A percentile compares a stretch with the other conserved stretches of the same genome.
Conservation (phyloP, 2,329 filamentous ascomycete genomes). For the Ophiostoma fasciatum region DNA sequence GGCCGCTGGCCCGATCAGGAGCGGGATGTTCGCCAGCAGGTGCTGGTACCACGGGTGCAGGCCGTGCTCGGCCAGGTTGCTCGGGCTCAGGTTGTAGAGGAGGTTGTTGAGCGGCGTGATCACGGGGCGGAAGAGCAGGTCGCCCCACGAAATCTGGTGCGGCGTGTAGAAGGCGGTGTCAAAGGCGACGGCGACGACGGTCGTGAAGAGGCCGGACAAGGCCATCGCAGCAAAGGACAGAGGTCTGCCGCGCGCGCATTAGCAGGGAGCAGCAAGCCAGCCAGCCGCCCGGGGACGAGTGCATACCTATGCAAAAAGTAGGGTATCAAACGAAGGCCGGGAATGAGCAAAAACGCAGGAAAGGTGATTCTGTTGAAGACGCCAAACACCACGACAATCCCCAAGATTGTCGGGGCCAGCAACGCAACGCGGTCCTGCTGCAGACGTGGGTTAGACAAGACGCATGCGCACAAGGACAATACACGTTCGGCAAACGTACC, state of each 20-base stretch:
- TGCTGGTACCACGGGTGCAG: constrained; percentile 71
- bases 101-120: constrained; percentile 70
- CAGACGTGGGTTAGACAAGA: background rate
- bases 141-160: constrained; percentile 47
- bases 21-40: constrained; percentile 52
- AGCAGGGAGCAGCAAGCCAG: too few species aligned
- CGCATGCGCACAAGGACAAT: too few species aligned
- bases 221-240: constrained; percentile 47
- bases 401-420: constrained; percentile 62
- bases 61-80: constrained; percentile 61
- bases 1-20: constrained; percentile 56
- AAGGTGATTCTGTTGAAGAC: constrained; percentile 97
- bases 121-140: constrained; percentile 48
- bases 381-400: constrained; percentile 69
- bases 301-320: constrained; percentile 70
- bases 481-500: constrained; percentile 42
- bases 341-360: constrained; percentile 79
- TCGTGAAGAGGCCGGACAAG: constrained; percentile 50
- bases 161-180: constrained; percentile 75
- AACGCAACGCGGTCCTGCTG: constrained; percentile 57
- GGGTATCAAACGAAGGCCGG: constrained; percentile 67
- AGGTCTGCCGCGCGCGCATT: constrained; percentile 37
- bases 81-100: constrained; percentile 53
- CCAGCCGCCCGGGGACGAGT: constrained; percentile 1
- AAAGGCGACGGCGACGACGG: constrained; percentile 57